A percentile compares a stretch with the other conserved stretches of the same genome.
phyloP scores from a whole-genome alignment of 2,329 filamentous ascomycete genomes.

The Xylaria arbuscula region DNA sequence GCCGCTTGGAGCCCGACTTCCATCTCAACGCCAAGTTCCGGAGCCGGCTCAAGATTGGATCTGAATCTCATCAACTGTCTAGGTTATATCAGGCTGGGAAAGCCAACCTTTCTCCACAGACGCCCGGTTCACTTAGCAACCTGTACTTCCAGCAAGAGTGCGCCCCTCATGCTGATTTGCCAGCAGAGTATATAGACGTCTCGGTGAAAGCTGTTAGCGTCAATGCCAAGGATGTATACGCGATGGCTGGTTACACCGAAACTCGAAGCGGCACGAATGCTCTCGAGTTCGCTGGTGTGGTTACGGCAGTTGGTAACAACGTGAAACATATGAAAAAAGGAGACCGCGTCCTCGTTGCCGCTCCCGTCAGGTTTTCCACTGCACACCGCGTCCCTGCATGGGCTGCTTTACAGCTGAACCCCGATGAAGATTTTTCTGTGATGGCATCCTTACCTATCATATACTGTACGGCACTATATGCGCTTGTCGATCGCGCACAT shows the following conservation, averaged over 20 bases:
- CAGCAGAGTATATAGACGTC: slow-evolving; percentile 17
- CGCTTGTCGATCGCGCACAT: slow-evolving; percentile 46
- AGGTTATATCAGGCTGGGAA: too few species aligned
- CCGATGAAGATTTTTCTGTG: slow-evolving; percentile 37
- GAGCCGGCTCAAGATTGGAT: too few species aligned
- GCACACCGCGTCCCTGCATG: slow-evolving; percentile 44
- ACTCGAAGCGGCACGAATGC: slow-evolving; percentile 35
- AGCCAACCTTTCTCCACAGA: too few species aligned
- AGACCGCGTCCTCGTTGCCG: slow-evolving; percentile 34
- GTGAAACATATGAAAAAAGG: neutral
- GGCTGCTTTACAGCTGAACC: slow-evolving; percentile 40
- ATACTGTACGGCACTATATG: slow-evolving; percentile 51
- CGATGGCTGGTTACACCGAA: slow-evolving; percentile 44
- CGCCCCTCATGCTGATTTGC: neutral
- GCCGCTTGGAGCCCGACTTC: too few species aligned
- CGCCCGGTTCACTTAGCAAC: too few species aligned
- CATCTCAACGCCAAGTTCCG: too few species aligned
- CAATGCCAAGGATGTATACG: slow-evolving; percentile 46
- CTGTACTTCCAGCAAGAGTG: slow-evolving; percentile 37
- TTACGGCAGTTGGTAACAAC: slow-evolving; percentile 38
- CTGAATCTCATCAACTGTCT: too few species aligned
- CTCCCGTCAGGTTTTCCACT: slow-evolving; percentile 44
- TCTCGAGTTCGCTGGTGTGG: slow-evolving; percentile 47
- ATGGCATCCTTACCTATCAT: slow-evolving; percentile 42
- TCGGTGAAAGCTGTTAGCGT: slow-evolving; percentile 35